Conservation (phyloP, 495 filamentous ascomycete species). For the Penicillium cosmopolitanum region DNA sequence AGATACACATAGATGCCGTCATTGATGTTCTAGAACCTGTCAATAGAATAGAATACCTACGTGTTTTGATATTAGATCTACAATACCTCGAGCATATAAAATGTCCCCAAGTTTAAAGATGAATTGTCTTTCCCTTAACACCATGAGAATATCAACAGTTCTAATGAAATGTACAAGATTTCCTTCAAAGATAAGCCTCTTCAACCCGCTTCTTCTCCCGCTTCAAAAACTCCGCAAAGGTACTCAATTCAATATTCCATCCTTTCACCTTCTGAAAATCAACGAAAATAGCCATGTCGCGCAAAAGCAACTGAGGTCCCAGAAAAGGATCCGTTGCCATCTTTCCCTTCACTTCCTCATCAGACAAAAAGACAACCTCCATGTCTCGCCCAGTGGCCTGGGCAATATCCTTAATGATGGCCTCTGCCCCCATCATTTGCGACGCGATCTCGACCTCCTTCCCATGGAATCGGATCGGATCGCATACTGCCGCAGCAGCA, state of each 20-base stretch:
- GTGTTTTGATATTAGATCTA: not conserved
- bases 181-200: constrained; percentile 18
- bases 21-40: not conserved
- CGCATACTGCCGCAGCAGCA: constrained; percentile 43
- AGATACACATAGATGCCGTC: not conserved
- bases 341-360: constrained; percentile 41
- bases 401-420: constrained; percentile 35
- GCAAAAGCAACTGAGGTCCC: constrained; percentile 32
- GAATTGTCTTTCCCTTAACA: too few relatives aligned
- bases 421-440: constrained; percentile 36
- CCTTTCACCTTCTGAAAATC: constrained; percentile 38
- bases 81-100: not conserved
- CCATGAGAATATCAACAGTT: too few relatives aligned
- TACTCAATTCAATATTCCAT: constrained; percentile 37
- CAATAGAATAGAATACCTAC: not conserved
- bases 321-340: constrained; percentile 30
- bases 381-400: constrained; percentile 37
- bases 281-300: constrained; percentile 35
- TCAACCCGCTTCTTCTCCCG: constrained; percentile 36
- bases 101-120: too few relatives aligned
- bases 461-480: constrained; percentile 41
- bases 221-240: constrained; percentile 42
- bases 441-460: constrained; percentile 43
- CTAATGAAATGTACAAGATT: not conserved
- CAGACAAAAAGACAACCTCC: constrained; percentile 35